Evolutionary conservation across 2,329 filamentous ascomycete species (phyloP), one percentile per base, ranked within the genome.

Genomic region (Penicillium sp.): DNA sequence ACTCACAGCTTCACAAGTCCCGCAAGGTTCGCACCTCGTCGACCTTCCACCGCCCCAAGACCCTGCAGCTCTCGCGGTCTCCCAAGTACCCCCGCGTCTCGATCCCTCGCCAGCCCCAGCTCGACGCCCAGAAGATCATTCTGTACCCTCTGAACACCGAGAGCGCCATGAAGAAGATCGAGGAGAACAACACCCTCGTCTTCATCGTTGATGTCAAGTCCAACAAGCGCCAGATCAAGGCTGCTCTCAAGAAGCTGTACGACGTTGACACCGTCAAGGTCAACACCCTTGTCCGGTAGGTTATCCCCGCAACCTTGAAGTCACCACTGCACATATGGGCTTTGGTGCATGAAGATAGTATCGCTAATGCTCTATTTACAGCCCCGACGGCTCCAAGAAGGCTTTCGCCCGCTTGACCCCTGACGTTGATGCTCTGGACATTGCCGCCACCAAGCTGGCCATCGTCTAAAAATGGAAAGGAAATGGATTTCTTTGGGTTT

Each of bases 101-200:
- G 66, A 86, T 99, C 76, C 87, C 90, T 71, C 88, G 93, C 78
- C 84, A 85, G 75, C 88, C 92, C 68, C 89, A 91, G 70, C 90
- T 99, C 72, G 94, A 99, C 81, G 90, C 93, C 82, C 90, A 92
- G 86, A 97, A 96, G 87, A 84, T 97, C 77, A 89, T 99, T 78
- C 84, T 97, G 75, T 91, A 97, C 87, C 94, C 94, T 66, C 86
- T 99, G 75, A 99, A 99, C 88, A 99, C 94, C 57, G 94, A 99
- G 89, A 94, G 89, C 74, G 94, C 95, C 73, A 97, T 99, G 93
- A 99, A 99, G 91, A 97, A 97, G 89, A 97, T 99, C 70, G 94
- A 99, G 85, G 94, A 99, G 89, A 92, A 99, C 87, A 99, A 99
- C 87, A 99, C 94, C 67, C 87, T 99, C 46, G 91, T 96, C 75